Evolutionary conservation across 805 yeast genomes (phyloP), one percentile per base, ranked within the genome.

Genomic region (Candida berthetii): DNA sequence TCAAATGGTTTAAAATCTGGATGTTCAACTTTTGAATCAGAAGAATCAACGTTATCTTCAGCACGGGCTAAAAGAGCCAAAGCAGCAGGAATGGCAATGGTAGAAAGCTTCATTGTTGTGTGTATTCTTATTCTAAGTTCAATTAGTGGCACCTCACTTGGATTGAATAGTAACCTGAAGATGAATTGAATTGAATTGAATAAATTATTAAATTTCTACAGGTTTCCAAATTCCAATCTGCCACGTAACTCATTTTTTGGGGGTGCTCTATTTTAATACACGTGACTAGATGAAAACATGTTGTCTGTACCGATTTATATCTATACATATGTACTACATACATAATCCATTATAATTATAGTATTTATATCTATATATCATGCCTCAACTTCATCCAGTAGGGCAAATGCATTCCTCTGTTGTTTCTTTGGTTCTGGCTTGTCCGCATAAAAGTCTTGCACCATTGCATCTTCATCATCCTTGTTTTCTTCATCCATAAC

Each of bases 1-100:
- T 68, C 65, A 39, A 68, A 69, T 5, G 74, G 64, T 25, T 40
- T 43, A 46, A 60, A 69, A n/a, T 52, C 51, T 10, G 68, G 68
- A 42, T 54, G 66, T 32, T 52, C 55, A 36, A 53, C 48, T 3
- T 47, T 51, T 14, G 49, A 40, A 20, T 19, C 38, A 36, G 33
- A 11, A 24, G 19, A 15, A 6, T 35, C 44, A 16, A 36, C 36
- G 8, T 37, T 45, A 34, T 40, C 42, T 13, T 37, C 38, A 17
- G 55, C 50, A 13, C 37, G 39, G 17, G 58, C 44, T 5, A 54
- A 41, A 5, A 49, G 19, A 3, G 54, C 49, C 19, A 55, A 28
- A 8, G 59, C 59, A 10, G 49, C 43, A 28, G 60, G 51, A 15
- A 54, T 37, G 6, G 55, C 43, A 27, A 55, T 33, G 10, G 48